Evolutionary conservation across 371 early-diverging fungal species (phyloP), one percentile per base, ranked within the genome.

Genomic region (Apophysomyces variabilis): DNA sequence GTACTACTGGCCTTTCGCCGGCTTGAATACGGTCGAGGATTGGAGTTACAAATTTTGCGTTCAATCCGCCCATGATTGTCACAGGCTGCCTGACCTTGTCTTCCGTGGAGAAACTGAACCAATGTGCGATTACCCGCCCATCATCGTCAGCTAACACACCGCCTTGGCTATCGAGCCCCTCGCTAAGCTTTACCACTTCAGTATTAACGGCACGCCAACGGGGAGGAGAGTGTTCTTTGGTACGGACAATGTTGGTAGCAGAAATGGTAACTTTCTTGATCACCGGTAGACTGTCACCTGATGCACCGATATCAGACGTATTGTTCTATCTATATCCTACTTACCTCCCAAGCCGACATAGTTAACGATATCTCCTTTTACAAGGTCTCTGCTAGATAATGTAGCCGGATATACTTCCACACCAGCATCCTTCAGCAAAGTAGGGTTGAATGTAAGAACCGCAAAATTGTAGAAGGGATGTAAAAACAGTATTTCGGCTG

Each of bases 381-480:
- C 75, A 18, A 95, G 80, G 1, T 73, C 67, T 36, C 70, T 67
- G 56, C 69, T 72, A 54, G 88, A 87, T 35, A 88, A 69, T 8
- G 47, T 61, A 12, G 82, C 78, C 0, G 87, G 74, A 32, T 75
- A 67, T 36, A 94, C 88, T 5, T 70, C 38, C 7, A 71, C 64
- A 7, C 88, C 88, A 1, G 95, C 90, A 7, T 72, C 68, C 1
- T 86, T 88, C 4, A 94, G 64, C 38, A 84, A 75, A 1, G 60
- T 50, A 5, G 90, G 78, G 56, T 95, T 92, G 70, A 93, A 97
- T 7, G 79, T 73, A 12, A 97, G 64, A 7, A 97, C 73, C 3
- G 90, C 88, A 73, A 89, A 90, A 79, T 95, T 96, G 70, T 93
- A 92, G 9, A 88, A 85, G 0, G 96, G 96, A 59, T 93, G 93